Evolutionary conservation across 345 rosid genomes (phyloP).

Genomic region (Diplotaxis tenuifolia): DNA sequence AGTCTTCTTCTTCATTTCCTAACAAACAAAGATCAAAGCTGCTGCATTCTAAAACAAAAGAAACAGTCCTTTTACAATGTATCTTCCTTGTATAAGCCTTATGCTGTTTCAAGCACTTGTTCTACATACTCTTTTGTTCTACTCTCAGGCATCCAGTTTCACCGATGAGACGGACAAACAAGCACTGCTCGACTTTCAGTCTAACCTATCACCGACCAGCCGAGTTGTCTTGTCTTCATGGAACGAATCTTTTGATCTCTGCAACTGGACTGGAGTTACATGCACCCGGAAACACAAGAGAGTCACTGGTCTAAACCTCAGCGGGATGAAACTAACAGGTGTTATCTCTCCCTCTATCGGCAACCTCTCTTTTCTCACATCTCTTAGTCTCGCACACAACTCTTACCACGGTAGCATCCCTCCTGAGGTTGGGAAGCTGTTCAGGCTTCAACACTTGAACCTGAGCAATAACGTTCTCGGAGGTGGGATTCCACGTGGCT

Average conservation of each 20-base stretch:
- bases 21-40: neutral
- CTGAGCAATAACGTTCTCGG: neutral
- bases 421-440: neutral
- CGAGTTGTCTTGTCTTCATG: neutral
- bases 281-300: neutral
- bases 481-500: neutral
- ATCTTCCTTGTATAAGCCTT: neutral
- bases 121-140: neutral
- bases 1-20: neutral
- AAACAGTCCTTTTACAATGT: neutral
- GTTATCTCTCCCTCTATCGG: neutral
- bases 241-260: neutral
- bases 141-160: neutral
- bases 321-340: neutral
- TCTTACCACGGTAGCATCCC: neutral
- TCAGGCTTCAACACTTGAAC: neutral
- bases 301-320: neutral
- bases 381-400: neutral
- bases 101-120: neutral
- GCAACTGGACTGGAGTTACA: constrained; percentile 1
- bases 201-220: neutral
- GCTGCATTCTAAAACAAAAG: neutral
- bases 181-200: neutral
- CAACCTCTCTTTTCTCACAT: neutral
- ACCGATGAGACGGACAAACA: neutral